Conservation (phyloP, 2,329 filamentous ascomycete genomes). For the Colletotrichum tanaceti region DNA sequence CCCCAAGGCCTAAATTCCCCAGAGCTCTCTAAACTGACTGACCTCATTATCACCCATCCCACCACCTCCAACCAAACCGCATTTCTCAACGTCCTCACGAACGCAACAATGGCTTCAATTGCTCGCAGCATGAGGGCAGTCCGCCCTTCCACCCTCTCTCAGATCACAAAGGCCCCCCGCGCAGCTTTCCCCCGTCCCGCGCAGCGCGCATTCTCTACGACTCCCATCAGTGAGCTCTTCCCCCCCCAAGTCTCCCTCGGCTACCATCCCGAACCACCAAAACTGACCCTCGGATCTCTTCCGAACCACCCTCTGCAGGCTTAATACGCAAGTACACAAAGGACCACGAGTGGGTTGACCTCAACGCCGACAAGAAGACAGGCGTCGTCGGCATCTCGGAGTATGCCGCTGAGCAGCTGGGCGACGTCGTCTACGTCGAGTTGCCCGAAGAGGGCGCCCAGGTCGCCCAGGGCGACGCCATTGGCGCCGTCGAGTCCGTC, state of each 20-base stretch:
- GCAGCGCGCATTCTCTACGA: conserved; percentile 54
- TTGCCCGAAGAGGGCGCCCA: conserved; percentile 79
- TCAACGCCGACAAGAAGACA: conserved; percentile 83
- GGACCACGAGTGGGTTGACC: conserved; percentile 98
- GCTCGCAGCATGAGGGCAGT: conserved; percentile 65
- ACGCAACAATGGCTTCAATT: conserved; percentile 69
- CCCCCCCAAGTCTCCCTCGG: background rate
- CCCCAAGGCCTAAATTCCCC: conserved; percentile 11
- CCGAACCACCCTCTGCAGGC: conserved; percentile 54
- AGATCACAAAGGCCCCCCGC: conserved; percentile 51
- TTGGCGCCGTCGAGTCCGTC: conserved; percentile 97
- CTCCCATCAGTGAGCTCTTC: conserved; percentile 51
- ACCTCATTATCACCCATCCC: conserved; percentile 35
- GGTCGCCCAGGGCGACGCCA: conserved; percentile 80
- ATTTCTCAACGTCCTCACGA: conserved; percentile 30
- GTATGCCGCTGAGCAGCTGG: conserved; percentile 91
- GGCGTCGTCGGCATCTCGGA: conserved; percentile 87
- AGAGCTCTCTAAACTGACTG: conserved; percentile 35
- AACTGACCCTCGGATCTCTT: conserved; percentile 27
- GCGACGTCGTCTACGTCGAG: conserved; percentile 97
- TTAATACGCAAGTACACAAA: conserved; percentile 88
- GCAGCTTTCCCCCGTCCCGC: conserved; percentile 57
- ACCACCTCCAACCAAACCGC: conserved; percentile 24
- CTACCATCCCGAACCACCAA: conserved; percentile 15
- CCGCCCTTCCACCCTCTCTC: conserved; percentile 59